Evolutionary conservation across 1,139 yeast species (phyloP), one percentile per base, ranked within the genome.

Genomic region (Debaryomyces udenii): DNA sequence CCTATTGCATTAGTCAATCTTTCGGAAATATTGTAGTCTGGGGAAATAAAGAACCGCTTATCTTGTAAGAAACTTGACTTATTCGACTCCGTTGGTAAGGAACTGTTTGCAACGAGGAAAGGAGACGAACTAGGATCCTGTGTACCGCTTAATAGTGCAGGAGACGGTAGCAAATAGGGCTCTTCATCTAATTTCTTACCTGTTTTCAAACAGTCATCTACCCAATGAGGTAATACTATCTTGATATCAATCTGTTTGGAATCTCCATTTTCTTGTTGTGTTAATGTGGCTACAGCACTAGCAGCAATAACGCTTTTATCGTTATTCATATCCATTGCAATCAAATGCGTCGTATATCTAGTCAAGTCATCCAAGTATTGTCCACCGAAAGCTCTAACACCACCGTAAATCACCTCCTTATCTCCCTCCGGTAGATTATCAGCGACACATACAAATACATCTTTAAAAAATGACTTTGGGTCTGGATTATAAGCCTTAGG

Each of bases 151-250:
- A 34, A 34, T 11, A 34, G 44, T 48, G 59, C 36, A 4, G 63
- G 59, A 37, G 66, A 56, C 2, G 69, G 68, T 27, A 83, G 61
- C 9, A 73, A 49, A 53, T 84, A 87, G 1, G 77, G 75, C 0
- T 58, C 47, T 40, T 80, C 91, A 39, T 76, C 78, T 13, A 85
- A 61, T 38, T 66, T 68, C 38, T 68, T 59, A 18, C 83, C 74
- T 35, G 71, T 56, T 41, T 72, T 78, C 44, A 89, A 68, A 52
- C 93, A 84, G 46, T 81, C 86, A 45, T 83, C 81, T 2, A 83
- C 57, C 94, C 97, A 91, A 23, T 78, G 78, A 0, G 96, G 95
- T 9, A 76, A 65, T 2, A 90, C 93, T 6, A 86, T 72, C 43
- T 79, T 76, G 31, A 88, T 80, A 27, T 68, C 62, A 39, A 71